Evolutionary conservation across 148 eudicot species (phyloP).

Genomic region (Cornus suecica): DNA sequence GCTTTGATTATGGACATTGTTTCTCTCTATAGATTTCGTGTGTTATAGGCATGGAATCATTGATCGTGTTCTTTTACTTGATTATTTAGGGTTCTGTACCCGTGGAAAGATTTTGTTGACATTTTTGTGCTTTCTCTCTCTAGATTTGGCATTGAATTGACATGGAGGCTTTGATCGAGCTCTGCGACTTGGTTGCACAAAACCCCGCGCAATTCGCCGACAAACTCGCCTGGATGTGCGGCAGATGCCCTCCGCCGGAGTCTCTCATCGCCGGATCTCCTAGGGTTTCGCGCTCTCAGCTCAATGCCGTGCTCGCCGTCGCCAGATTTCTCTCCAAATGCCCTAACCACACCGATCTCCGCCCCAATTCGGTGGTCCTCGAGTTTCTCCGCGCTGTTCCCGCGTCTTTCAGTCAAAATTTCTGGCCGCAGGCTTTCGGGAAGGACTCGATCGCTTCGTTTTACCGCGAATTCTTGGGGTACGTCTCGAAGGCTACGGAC

Average conservation of each 20-base stretch:
- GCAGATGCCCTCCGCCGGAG: conserved; percentile 68
- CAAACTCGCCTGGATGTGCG: conserved; percentile 71
- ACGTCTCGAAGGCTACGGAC: conserved; percentile 52
- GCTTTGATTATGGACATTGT: too few species aligned
- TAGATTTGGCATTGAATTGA: not conserved
- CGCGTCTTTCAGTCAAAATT: conserved; percentile 46
- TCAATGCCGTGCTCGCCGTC: conserved; percentile 64
- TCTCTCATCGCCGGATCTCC: conserved; percentile 49
- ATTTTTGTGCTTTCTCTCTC: not conserved
- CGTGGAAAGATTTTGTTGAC: not conserved
- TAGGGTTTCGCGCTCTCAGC: conserved; percentile 65
- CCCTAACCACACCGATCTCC: conserved; percentile 37
- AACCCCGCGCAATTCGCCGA: conserved; percentile 64
- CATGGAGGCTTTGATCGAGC: conserved; percentile 85
- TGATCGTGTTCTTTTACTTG: conserved; percentile 1
- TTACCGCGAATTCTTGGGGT: conserved; percentile 51
- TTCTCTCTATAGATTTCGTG: not conserved
- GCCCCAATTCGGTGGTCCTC: conserved; percentile 41
- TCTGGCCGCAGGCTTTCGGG: conserved; percentile 79
- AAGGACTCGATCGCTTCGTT: conserved; percentile 42
- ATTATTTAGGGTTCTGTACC: not conserved
- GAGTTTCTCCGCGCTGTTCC: conserved; percentile 61
- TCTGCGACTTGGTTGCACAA: conserved; percentile 75
- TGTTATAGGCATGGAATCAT: not conserved
- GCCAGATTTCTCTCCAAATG: conserved; percentile 72